Conservation (phyloP, 345 rosid species). For the Psidium guajava region DNA sequence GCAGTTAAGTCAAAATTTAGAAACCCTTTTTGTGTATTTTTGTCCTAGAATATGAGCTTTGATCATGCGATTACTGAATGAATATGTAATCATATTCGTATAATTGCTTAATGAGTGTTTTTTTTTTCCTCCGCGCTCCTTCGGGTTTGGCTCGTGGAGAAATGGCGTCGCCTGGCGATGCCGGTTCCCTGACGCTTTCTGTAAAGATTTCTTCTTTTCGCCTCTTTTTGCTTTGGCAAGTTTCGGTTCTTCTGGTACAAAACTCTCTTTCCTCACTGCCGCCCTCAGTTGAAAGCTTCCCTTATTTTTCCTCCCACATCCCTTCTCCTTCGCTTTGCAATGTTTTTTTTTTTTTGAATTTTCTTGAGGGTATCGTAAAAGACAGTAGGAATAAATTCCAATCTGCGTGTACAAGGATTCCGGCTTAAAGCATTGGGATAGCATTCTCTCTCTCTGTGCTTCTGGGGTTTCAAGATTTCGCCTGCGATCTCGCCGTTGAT, state of each 20-base stretch:
- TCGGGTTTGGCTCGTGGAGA: too few species aligned
- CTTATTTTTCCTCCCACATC: neutral
- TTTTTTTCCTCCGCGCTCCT: too few species aligned
- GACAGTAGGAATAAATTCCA: neutral
- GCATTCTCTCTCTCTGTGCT: neutral
- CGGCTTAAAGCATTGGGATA: neutral
- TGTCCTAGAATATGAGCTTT: too few species aligned
- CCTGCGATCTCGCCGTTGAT: neutral
- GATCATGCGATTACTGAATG: too few species aligned
- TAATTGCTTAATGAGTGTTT: too few species aligned
- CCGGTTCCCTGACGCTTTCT: neutral
- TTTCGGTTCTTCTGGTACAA: neutral
- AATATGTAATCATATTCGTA: too few species aligned
- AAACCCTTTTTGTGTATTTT: too few species aligned
- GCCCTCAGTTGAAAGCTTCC: neutral
- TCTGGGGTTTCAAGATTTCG: neutral
- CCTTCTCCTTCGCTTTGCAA: neutral
- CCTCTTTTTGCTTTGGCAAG: neutral
- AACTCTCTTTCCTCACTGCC: neutral
- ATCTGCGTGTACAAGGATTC: neutral
- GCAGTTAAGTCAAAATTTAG: too few species aligned
- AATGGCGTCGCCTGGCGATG: neutral
- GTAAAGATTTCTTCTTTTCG: neutral
- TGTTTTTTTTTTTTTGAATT: too few species aligned
- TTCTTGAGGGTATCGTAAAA: neutral